These are phyloP conservation scores for Boletus reticulatus DNA, from an alignment of 768 basidiomycete genomes.

Conservation along the genomic window DNA sequence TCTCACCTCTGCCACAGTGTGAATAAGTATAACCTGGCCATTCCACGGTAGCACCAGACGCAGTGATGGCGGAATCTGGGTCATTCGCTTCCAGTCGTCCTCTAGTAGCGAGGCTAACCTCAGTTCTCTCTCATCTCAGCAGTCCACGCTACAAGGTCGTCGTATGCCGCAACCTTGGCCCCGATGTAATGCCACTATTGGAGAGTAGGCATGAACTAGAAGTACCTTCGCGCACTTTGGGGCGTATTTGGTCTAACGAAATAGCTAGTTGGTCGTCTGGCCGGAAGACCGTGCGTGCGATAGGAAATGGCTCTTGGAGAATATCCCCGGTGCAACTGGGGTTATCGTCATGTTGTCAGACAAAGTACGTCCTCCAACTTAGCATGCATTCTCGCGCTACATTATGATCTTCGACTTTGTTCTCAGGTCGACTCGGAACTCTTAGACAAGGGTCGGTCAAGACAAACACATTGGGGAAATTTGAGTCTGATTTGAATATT, in stretches of 20 bases:
- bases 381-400: background rate
- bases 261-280: constrained; percentile 46
- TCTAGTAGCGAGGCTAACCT: constrained; percentile 24
- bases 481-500: background rate
- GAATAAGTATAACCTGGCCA: background rate
- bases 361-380: constrained; percentile 48
- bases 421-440: constrained; percentile 71
- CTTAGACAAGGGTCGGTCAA: constrained; percentile 33
- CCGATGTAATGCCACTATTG: constrained; percentile 60
- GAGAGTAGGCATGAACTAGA: constrained; percentile 50
- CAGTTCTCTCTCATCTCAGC: constrained; percentile 22
- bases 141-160: constrained; percentile 43
- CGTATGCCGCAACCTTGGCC: constrained; percentile 58
- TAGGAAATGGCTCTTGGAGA: constrained; percentile 70
- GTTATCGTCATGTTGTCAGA: constrained; percentile 67
- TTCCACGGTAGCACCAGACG: background rate
- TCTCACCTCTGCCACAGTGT: too few relatives aligned
- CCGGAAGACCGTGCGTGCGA: constrained; percentile 54
- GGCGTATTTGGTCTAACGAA: background rate
- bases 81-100: constrained; percentile 15
- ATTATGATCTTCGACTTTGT: background rate
- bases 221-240: constrained; percentile 32
- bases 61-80: constrained; percentile 28
- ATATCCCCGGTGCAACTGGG: constrained; percentile 64
- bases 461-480: background rate